Evolutionary conservation across 192 early-diverging fungal species (phyloP).

Genomic region (Coemansia sp.): DNA sequence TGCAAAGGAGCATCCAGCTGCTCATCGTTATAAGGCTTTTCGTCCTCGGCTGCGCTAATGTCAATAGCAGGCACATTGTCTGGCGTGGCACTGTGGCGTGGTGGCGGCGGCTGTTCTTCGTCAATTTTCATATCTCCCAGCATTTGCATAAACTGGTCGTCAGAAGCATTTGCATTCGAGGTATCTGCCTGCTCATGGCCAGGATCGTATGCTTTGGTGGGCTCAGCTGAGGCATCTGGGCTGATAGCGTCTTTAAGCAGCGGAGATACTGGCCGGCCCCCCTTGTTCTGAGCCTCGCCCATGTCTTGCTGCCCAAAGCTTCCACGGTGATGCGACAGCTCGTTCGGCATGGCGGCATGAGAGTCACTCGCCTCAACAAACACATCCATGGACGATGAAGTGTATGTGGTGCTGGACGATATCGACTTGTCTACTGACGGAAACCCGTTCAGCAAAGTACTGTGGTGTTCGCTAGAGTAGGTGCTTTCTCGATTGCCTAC

Average conservation of each 20-base stretch:
- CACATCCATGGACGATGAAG: constrained; percentile 9
- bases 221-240: no score
- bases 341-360: neutral
- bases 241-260: no score
- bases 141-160: constrained; percentile 8
- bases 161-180: no score
- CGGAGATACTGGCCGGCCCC: neutral
- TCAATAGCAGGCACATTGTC: neutral
- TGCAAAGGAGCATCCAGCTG: neutral
- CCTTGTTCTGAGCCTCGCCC: neutral
- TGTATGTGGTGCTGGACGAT: constrained; percentile 3
- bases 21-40: neutral
- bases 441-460: neutral
- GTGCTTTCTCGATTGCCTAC: constrained; percentile 1
- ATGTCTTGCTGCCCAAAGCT: neutral
- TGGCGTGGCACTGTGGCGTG: neutral
- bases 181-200: no score
- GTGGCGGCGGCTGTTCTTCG: neutral
- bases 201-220: no score
- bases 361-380: constrained; percentile 39
- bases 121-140: neutral
- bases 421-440: constrained; percentile 10
- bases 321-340: neutral
- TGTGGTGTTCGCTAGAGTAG: constrained; percentile 9
- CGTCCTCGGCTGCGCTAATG: neutral